Evolutionary conservation across 2,329 filamentous ascomycete genomes (phyloP), one percentile per base, ranked within the genome.

Genomic region (Colletotrichum sp.): DNA sequence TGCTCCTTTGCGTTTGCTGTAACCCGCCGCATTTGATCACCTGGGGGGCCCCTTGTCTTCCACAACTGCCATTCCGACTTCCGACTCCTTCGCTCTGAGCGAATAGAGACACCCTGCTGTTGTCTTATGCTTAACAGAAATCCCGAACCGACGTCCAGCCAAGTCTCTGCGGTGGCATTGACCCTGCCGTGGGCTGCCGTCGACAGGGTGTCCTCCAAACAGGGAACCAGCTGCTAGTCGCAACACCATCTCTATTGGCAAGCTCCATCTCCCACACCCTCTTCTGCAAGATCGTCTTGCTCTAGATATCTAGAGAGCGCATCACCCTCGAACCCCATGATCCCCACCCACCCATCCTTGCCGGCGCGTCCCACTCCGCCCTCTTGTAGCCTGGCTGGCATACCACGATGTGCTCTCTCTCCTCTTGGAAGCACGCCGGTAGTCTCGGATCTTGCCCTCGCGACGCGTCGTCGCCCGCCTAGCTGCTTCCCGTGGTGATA

Each of bases 361-460:
- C 66, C 66, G 74, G 63, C 58, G 34, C 63, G 71, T 70, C 62
- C 66, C 66, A 70, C 61, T 70, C 71, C 57, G 34, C 63, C 36
- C 63, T 51, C 43, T 21, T 51, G 43, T 51, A n/a, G 43, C 43
- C 29, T 72, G 68, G 13, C 34, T 33, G 54, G 66, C 21, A 43
- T 36, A 18, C 68, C 29, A n/a, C n/a, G 33, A 12, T 34, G 58
- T 61, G 24, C 34, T 51, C 29, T 61, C 31, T 61, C 66, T 64
- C 51, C 66, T 27, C 27, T 33, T 58, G 65, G 33, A 73, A 43
- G 61, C 65, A 54, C 57, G 31, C 59, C 72, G 71, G 72, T 66
- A 72, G 63, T 70, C 63, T 75, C 74, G 74, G 71, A 61, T 74
- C 71, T 62, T 74, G 72, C 62, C 66, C 61, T 55, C 47, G n/a